Conservation (phyloP, 164 flowering plant species). For the grape (Vitis vinifera) region DNA sequence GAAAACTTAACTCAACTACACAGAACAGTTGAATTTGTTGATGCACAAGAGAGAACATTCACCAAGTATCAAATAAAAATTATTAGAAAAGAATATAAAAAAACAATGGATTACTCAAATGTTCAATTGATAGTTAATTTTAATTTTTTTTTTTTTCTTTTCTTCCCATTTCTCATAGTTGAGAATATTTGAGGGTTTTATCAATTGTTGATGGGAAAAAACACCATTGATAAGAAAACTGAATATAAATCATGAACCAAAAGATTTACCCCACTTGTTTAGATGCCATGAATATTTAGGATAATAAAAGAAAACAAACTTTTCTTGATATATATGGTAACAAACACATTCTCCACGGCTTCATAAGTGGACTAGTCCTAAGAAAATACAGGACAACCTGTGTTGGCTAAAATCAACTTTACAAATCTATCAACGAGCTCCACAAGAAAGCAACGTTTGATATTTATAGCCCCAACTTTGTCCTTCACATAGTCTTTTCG, state of each 20-base stretch:
- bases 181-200: no score
- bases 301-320: constrained; percentile 20
- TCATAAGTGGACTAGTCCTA: constrained; percentile 93
- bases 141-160: no score
- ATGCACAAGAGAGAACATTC: no score
- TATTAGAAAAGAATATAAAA: no score
- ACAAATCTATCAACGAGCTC: constrained; percentile 88
- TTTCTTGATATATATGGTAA: constrained; percentile 73
- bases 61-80: no score
- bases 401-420: constrained; percentile 71
- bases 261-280: constrained; percentile 75
- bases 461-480: constrained; percentile 59
- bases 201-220: no score
- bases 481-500: constrained; percentile 73
- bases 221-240: not conserved
- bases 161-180: no score
- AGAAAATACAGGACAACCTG: constrained; percentile 38
- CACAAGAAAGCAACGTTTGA: constrained; percentile 76
- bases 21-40: no score
- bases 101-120: no score
- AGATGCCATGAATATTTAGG: constrained; percentile 10
- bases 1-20: no score
- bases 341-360: constrained; percentile 92
- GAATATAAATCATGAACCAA: constrained; percentile 75
- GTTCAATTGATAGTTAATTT: no score